Evolutionary conservation across 1,284 basidiomycete genomes (phyloP), one percentile per base, ranked within the genome.

Genomic region (Moesziomyces parantarcticus): DNA sequence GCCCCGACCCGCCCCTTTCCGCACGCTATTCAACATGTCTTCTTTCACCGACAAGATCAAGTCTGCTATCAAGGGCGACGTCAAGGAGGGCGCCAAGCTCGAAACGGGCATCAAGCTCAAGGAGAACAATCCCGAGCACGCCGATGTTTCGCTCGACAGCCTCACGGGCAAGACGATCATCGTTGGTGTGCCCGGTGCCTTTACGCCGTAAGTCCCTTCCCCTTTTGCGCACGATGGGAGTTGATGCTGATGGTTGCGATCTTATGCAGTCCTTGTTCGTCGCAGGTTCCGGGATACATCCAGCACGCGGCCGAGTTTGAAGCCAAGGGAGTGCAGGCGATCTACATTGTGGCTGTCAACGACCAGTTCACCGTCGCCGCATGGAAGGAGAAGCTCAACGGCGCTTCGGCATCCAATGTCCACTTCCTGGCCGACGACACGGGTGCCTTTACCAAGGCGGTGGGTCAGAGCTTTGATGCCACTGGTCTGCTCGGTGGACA

Each of bases 211-310:
- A 61, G 58, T 70, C 16, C 18, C 34, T 52, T 40, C 42, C 51
- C 48, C 22, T 54, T 18, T 44, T 54, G 25, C 25, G 8, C 25
- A n/a, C n/a, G n/a, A n/a, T n/a, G n/a, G n/a, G n/a, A n/a, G n/a
- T n/a, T n/a, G 25, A 26, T 26, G 11, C 29, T 26, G n/a, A 42
- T 22, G 34, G 25, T 39, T 49, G 56, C 48, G n/a, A n/a, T n/a
- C n/a, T n/a, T n/a, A n/a, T 20, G 6, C 44, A 65, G 62, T 48
- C 77, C 81, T 36, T 83, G 81, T 70, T 82, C 80, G 14, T 73
- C 63, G 26, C 80, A 83, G 42, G 80, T 83, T n/a, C 81, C 80
- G 11, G 80, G 78, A 55, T 82, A 82, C 77, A 59, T 83, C 42
- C 50, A 63, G 50, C 63, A 77, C 46, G 70, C 74, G 20, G 50